Evolutionary conservation across 139 green algal species (phyloP).

Genomic region (Yamagishiella unicocca): DNA sequence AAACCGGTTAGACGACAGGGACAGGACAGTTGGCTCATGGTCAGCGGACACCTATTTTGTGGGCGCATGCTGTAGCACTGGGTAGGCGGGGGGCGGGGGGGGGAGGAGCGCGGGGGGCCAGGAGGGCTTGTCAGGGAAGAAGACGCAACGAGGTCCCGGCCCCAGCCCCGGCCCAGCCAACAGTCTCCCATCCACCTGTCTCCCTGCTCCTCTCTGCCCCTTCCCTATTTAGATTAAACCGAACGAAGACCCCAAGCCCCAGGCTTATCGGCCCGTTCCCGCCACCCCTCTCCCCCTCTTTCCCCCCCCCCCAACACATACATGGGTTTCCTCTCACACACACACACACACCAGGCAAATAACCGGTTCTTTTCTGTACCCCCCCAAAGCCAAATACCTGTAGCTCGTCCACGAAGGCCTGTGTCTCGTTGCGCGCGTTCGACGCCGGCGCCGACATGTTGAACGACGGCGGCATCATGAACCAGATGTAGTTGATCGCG

Average conservation of each 20-base stretch:
- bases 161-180: not conserved
- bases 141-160: too few relatives aligned
- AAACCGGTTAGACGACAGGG: not conserved
- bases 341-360: too few relatives aligned
- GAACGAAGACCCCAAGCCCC: not conserved
- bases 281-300: not conserved
- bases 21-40: too few relatives aligned
- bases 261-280: not conserved
- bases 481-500: not conserved
- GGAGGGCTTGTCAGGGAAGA: too few relatives aligned
- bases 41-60: too few relatives aligned
- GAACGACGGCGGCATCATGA: constrained; percentile 7
- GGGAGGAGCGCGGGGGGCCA: not conserved
- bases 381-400: too few relatives aligned
- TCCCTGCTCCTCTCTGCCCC: too few relatives aligned
- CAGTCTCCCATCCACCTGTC: too few relatives aligned
- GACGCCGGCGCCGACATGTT: not conserved
- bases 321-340: too few relatives aligned
- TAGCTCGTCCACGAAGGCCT: not conserved
- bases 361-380: too few relatives aligned
- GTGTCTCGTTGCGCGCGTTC: not conserved
- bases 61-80: too few relatives aligned
- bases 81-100: not conserved
- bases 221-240: too few relatives aligned
- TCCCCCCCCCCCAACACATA: not conserved